Conservation (phyloP, 1,284 basidiomycete species). For the Moniliella sp. region DNA sequence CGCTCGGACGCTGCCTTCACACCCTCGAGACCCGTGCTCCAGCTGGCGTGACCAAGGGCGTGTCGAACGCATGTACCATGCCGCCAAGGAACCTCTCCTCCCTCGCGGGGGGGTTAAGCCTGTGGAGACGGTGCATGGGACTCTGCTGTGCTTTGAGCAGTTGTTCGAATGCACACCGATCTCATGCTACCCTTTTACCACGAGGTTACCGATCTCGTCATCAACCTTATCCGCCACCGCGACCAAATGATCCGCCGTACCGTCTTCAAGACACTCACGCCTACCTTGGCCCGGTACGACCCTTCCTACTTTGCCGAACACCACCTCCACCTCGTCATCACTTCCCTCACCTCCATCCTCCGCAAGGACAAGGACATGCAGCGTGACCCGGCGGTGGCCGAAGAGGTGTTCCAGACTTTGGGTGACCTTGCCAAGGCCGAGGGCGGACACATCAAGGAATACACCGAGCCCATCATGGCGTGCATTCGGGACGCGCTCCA, state of each 20-base stretch:
- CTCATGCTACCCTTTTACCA: no score
- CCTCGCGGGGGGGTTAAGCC: no score
- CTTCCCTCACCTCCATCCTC: constrained; percentile 15
- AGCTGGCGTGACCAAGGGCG: no score
- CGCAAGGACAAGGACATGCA: constrained; percentile 22
- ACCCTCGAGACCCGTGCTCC: no score
- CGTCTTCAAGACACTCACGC: constrained; percentile 22
- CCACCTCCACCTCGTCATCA: constrained; percentile 25
- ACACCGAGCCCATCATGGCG: constrained; percentile 72
- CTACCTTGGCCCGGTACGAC: constrained; percentile 27
- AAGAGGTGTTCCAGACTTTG: constrained; percentile 64
- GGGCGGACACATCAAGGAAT: constrained; percentile 79
- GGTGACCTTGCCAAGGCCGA: constrained; percentile 82
- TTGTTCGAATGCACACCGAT: no score
- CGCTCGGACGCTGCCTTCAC: no score
- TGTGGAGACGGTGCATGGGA: no score
- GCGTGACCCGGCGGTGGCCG: neutral
- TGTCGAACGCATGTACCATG: no score
- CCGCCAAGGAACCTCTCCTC: no score
- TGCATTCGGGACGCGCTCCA: constrained; percentile 74
- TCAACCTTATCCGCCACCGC: no score
- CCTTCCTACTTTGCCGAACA: constrained; percentile 27
- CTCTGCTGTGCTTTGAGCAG: no score
- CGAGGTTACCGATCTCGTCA: no score
- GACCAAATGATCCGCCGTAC: constrained; percentile 63